These are phyloP conservation scores for Neurospora crassa DNA, from an alignment of 2,329 filamentous ascomycete genomes.

Conservation along the genomic window DNA sequence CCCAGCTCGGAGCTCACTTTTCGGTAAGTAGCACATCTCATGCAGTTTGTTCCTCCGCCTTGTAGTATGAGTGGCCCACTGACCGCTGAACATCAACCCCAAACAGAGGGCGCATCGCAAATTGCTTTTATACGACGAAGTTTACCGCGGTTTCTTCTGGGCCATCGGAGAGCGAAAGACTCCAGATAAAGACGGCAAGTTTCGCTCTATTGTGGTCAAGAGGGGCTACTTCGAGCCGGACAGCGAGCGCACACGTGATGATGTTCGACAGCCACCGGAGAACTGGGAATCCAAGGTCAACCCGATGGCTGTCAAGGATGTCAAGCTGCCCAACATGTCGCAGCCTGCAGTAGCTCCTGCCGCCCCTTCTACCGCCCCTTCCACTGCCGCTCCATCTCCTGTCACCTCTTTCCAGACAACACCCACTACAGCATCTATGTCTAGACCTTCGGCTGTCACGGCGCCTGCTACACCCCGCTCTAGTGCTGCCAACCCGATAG, in stretches of 20 bases:
- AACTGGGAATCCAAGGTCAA: background rate
- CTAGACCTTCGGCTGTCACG: background rate
- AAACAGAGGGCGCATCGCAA: constrained; percentile 9
- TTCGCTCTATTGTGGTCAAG: constrained; percentile 11
- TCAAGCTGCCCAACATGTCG: background rate
- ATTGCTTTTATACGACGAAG: constrained; percentile 13
- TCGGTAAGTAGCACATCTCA: background rate
- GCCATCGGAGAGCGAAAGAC: constrained; percentile 7
- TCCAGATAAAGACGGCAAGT: constrained; percentile 5
- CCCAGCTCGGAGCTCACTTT: background rate
- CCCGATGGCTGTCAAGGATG: background rate
- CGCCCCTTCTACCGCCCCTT: background rate
- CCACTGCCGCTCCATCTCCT: background rate
- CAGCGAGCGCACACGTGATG: background rate
- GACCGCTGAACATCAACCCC: background rate
- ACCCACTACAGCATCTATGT: background rate
- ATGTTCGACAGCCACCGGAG: background rate
- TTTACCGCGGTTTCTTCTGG: constrained; percentile 7
- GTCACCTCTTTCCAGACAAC: background rate
- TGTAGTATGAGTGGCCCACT: background rate
- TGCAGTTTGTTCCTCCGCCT: background rate
- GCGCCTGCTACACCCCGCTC: background rate
- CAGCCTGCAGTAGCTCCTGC: background rate
- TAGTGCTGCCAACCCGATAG: background rate
- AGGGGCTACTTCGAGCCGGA: constrained; percentile 3